Conservation (phyloP, 148 eudicot genomes). For the Rheum nobile region DNA sequence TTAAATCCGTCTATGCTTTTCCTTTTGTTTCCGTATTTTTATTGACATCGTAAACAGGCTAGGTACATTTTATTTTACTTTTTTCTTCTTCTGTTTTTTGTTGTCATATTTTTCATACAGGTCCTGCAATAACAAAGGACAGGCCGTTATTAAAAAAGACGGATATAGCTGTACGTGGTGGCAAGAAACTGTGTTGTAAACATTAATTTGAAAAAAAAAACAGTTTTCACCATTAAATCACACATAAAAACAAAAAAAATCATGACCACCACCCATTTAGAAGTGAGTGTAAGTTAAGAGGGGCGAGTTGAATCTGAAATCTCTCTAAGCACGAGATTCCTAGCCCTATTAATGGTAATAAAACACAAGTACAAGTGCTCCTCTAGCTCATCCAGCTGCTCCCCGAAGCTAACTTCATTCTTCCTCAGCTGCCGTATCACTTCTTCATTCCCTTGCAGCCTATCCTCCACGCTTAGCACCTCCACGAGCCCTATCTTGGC, state of each 20-base stretch:
- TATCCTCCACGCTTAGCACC: conserved; percentile 26
- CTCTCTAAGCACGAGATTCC: conserved; percentile 70
- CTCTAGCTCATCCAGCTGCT: conserved; percentile 83
- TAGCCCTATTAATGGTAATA: conserved; percentile 78
- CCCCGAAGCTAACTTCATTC: conserved; percentile 42
- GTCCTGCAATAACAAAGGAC: too few relatives aligned
- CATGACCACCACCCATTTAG: too few relatives aligned
- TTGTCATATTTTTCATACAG: too few relatives aligned
- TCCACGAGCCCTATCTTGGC: conserved; percentile 43
- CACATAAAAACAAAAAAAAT: too few relatives aligned
- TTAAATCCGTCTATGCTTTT: too few relatives aligned
- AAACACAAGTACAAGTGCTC: conserved; percentile 86
- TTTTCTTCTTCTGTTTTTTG: too few relatives aligned
- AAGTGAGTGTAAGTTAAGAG: not conserved
- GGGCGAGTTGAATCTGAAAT: conserved; percentile 19
- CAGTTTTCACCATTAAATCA: not conserved
- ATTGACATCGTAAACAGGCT: too few relatives aligned
- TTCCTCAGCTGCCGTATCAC: conserved; percentile 51
- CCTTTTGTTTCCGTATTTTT: too few relatives aligned
- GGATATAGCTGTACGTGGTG: too few relatives aligned
- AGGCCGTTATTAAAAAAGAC: too few relatives aligned
- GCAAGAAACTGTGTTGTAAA: too few relatives aligned
- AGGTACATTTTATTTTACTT: too few relatives aligned
- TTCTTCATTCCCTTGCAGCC: conserved; percentile 43
- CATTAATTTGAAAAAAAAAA: not conserved